phyloP scores from a whole-genome alignment of 495 filamentous ascomycete species.

The Aspergillus cristatus region DNA sequence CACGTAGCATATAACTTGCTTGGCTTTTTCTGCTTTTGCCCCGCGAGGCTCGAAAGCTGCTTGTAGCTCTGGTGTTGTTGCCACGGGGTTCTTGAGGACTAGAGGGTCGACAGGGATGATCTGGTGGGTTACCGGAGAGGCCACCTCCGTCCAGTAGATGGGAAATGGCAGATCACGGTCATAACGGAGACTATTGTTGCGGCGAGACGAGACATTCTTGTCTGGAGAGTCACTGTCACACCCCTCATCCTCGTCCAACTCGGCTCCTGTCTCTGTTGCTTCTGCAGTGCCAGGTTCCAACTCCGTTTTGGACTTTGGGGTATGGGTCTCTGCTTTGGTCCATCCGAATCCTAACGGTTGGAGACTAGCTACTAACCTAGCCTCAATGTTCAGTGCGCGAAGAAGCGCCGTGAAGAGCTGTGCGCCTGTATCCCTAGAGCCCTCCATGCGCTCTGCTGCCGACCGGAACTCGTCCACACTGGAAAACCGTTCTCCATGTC shows the following conservation, averaged over 20 bases:
- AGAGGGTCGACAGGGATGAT: slow-evolving; percentile 72
- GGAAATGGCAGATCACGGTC: slow-evolving; percentile 73
- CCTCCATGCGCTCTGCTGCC: slow-evolving; percentile 60
- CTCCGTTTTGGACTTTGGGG: slow-evolving; percentile 23
- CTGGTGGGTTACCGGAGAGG: slow-evolving; percentile 68
- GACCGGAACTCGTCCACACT: slow-evolving; percentile 56
- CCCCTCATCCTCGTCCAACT: slow-evolving; percentile 10
- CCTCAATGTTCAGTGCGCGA: slow-evolving; percentile 72
- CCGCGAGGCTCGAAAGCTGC: slow-evolving; percentile 76
- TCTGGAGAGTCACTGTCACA: slow-evolving; percentile 10
- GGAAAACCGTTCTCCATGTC: slow-evolving; percentile 66
- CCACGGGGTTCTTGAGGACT: slow-evolving; percentile 56
- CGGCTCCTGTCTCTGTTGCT: not conserved
- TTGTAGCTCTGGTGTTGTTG: slow-evolving; percentile 58
- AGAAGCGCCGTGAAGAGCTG: slow-evolving; percentile 87
- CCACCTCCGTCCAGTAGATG: slow-evolving; percentile 87
- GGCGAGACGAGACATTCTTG: slow-evolving; percentile 1
- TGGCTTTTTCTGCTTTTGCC: slow-evolving; percentile 67
- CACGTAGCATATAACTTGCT: slow-evolving; percentile 89
- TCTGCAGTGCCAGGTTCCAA: not conserved
- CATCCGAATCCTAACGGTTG: slow-evolving; percentile 89
- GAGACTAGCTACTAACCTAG: slow-evolving; percentile 70
- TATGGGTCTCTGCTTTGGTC: slow-evolving; percentile 64
- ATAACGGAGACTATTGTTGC: slow-evolving; percentile 20
- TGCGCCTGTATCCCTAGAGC: slow-evolving; percentile 79